Conservation (phyloP, 1,139 yeast genomes). For the Diutina siamensis region DNA sequence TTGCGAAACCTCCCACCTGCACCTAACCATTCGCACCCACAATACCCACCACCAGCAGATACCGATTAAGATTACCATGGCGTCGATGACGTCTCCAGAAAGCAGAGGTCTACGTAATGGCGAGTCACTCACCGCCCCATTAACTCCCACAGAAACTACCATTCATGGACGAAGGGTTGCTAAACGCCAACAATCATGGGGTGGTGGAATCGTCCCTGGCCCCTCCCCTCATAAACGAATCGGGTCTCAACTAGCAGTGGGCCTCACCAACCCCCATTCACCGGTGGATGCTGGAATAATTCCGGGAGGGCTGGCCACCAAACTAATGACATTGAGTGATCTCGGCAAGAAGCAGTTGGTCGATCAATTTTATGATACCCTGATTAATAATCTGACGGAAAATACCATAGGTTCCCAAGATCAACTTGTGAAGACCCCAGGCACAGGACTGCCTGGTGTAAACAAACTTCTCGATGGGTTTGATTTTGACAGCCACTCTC, state of each 20-base stretch:
- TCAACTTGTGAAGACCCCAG: not conserved
- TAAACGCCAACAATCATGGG: not conserved
- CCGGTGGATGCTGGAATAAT: not conserved
- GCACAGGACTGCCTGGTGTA: not conserved
- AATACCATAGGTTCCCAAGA: not conserved
- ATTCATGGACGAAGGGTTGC: not conserved
- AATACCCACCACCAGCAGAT: too few relatives aligned
- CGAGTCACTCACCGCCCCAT: not conserved
- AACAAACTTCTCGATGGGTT: conserved; percentile 3
- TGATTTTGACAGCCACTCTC: not conserved
- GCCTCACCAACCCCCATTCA: not conserved
- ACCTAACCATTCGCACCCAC: too few relatives aligned
- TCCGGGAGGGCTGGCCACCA: not conserved
- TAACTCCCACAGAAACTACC: not conserved
- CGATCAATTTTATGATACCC: conserved; percentile 3
- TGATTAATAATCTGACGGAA: conserved; percentile 1
- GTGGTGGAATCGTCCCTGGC: not conserved
- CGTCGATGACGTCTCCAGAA: not conserved
- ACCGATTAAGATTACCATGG: not conserved
- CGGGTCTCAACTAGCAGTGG: not conserved
- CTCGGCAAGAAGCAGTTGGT: conserved; percentile 4
- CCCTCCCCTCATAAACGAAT: not conserved
- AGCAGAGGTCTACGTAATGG: not conserved
- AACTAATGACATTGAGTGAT: not conserved
- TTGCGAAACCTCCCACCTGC: too few relatives aligned